Evolutionary conservation across 2,329 filamentous ascomycete genomes (phyloP), one percentile per base, ranked within the genome.

Genomic region (Cladosporium sp.): DNA sequence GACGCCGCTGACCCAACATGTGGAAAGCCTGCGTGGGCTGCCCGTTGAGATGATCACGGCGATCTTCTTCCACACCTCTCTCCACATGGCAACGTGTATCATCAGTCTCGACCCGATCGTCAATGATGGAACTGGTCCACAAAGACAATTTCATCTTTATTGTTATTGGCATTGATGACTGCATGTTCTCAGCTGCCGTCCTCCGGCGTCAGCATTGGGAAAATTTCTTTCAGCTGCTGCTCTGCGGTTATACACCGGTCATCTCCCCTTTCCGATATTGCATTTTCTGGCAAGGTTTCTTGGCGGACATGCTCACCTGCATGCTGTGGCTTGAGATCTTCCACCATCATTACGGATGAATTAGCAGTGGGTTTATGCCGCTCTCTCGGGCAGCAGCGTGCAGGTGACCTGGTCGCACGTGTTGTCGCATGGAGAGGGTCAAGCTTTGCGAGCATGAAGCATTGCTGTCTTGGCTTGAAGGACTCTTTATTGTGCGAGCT

Each of bases 21-120:
- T 19, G 3, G 19, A 50, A 34, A 37, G 17, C 37, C 30, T 50
- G 47, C 30, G 8, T 50, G 28, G 14, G 12, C 15, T 11, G 17
- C 47, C 47, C 47, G 47, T 50, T 50, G 30, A 50, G 30, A 20
- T 37, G 47, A 50, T 50, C 47, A 50, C 25, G 43, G 43, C 28
- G 43, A 47, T 47, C 43, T 30, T 9, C 30, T 12, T 34, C 3
- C 8, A 34, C 30, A n/a, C n/a, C 43, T 28, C n/a, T 47, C 43
- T 47, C 43, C 43, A 30, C 43, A 7, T 28, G 25, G n/a, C 28
- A 28, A 47, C 43, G 43, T 47, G 28, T 12, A 30, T 20, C 14
- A 34, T 28, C 3, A 22, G 43, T n/a, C 43, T 28, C 22, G 43
- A 30, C 43, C 28, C 43, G 43, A 12, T 15, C 3, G 4, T 17